Conservation (phyloP, 805 yeast genomes). For the Tetrapisispora nanseiensis region DNA sequence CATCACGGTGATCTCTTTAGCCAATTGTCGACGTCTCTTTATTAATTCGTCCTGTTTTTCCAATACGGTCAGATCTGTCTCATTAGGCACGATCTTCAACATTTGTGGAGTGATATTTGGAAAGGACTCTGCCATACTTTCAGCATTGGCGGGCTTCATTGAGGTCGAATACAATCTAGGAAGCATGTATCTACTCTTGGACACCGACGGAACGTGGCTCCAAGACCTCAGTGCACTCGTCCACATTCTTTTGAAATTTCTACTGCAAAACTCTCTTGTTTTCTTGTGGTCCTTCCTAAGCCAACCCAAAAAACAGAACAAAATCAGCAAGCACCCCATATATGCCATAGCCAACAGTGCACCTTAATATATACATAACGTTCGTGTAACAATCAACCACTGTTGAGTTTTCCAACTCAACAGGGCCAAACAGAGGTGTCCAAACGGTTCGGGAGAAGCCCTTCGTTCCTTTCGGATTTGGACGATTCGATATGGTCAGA, state of each 20-base stretch:
- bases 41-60: conserved; percentile 71
- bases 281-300: background rate
- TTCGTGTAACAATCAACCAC: no score
- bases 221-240: background rate
- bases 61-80: conserved; percentile 51
- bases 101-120: conserved; percentile 13
- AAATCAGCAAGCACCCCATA: background rate
- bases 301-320: background rate
- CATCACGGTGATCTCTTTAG: conserved; percentile 60
- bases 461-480: no score
- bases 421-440: no score
- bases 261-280: no score
- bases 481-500: no score
- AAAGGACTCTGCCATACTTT: background rate
- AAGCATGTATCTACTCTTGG: background rate
- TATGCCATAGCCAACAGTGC: no score
- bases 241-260: no score
- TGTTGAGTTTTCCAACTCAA: no score
- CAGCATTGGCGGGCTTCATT: background rate
- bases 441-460: no score
- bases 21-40: conserved; percentile 61
- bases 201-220: background rate
- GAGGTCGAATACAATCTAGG: background rate
- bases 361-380: no score
- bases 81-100: conserved; percentile 34